Base-by-base conservation (phyloP, 768 basidiomycete species). In the Boletales sp. region DNA sequence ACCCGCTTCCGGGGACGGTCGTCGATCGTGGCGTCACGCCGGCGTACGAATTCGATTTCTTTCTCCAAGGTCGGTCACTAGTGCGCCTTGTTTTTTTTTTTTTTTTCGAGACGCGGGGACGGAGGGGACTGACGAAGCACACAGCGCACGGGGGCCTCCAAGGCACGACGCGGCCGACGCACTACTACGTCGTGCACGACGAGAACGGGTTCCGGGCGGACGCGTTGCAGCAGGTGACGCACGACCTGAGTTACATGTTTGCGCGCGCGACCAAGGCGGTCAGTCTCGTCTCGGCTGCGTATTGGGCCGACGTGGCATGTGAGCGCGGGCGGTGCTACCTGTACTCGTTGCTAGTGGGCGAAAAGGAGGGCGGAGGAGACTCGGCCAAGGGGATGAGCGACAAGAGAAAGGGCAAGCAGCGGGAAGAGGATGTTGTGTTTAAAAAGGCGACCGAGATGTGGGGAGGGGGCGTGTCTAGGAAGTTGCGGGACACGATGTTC, bases 401-500 rank as follows among this genome's bases (percentile, higher is more conserved):
- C 12, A 19, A 38, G 38, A 43, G 48, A 24, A 49, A 63, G 61
- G 38, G 58, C 24, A 27, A 27, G 24, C 24, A 6, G 24, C 24
- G 50, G 19, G 55, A 67, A 0, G 82, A 83, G n/a, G 74, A 79
- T 11, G 64, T 70, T 10, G 73, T 84, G 10, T 73, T 71, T 59
- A 60, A 63, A 10, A 83, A 81, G 56, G 88, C 85, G 0, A 46
- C 57, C 48, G 54, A 43, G 13, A 44, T 76, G 50, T 92, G 89
- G 89, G 70, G 67, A 13, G 62, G 63, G 18, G 87, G 84, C 9
- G 82, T 86, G 14, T 58, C 63, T 1, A 77, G 78, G 2, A 68
- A 55, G 13, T 55, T 89, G 56, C 81, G 75, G 66, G 75, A 85
- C 30, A 82, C 80, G 2, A 90, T 90, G 87, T 90, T 76, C 51